Evolutionary conservation across 306 rosid genomes (phyloP), one percentile per base, ranked within the genome.

Genomic region (Castanea crenata): DNA sequence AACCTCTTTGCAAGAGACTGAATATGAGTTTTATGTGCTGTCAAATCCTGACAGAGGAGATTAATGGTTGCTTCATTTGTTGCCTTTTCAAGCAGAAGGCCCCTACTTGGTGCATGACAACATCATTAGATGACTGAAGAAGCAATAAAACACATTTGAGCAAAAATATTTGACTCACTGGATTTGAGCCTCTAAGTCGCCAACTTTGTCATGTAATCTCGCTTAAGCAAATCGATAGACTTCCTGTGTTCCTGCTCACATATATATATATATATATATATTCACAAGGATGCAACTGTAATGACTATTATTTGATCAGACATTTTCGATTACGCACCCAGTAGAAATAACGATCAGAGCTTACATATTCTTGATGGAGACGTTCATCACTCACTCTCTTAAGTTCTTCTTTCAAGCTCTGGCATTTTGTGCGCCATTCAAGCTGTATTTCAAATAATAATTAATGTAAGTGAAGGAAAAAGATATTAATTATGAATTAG

Each of bases 41-140:
- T 88, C 68, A 90, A 82, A 81, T 92, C 95, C 76, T 79, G 83
- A 44, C 80, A 76, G 58, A 92, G 93, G 73, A 85, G 87, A 55
- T 76, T 79, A 41, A 86, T 72, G 56, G 86, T 83, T 78, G 91
- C 89, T 83, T 89, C 93, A 71, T 73, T 77, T 38, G 86, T 80
- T 49, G 81, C 80, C 84, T 90, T 85, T 65, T 89, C 88, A 19
- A 56, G 79, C 68, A 81, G 74, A 58, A 79, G 85, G 80, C 78
- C 85, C 81, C 97, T 92, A 77, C 63, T 46, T 65, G 0, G 82
- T 32, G 2, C 83, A 51, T 7, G n/a, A 35, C 44, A 62, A 20
- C 46, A 77, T 64, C 74, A 77, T 59, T 74, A n/a, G 72, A 57
- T 55, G 59, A 21, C 13, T 61, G 14, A 68, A 38, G 35, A 74